Percentiles rank a stretch among this genome's conserved stretches.
phyloP scores from a whole-genome alignment of 1,139 yeast genomes.

The Debaryomyces udenii region DNA sequence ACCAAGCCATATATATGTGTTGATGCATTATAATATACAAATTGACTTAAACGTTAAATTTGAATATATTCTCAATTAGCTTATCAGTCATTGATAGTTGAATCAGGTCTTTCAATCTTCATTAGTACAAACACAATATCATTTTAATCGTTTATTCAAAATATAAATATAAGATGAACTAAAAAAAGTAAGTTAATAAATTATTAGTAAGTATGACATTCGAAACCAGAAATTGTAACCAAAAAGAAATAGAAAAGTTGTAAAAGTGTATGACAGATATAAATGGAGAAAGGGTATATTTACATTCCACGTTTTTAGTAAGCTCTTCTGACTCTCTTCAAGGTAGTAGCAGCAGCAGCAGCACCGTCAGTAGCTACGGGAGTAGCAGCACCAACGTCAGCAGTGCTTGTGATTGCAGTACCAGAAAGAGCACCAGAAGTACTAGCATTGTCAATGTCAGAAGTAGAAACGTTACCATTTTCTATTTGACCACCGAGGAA shows the following conservation, averaged over 20 bases:
- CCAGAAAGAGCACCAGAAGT: constrained; percentile 24
- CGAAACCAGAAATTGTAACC: constrained; percentile 9
- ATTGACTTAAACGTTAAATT: too few relatives aligned
- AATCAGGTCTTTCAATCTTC: too few relatives aligned
- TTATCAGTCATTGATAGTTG: too few relatives aligned
- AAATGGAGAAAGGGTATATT: constrained; percentile 2
- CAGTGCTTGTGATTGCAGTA: constrained; percentile 12
- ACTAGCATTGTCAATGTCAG: constrained; percentile 32
- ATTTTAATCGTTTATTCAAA: constrained; percentile 4
- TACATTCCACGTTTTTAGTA: constrained; percentile 16
- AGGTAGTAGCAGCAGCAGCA: constrained; percentile 20
- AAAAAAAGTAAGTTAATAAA: constrained; percentile 4
- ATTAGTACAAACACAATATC: too few relatives aligned
- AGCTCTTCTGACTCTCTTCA: constrained; percentile 24
- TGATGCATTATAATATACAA: too few relatives aligned
- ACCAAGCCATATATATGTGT: too few relatives aligned
- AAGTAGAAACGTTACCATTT: constrained; percentile 27
- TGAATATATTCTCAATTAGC: too few relatives aligned
- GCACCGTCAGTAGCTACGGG: constrained; percentile 16
- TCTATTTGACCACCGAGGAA: constrained; percentile 27
- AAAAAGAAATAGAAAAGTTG: constrained; percentile 5
- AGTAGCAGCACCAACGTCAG: constrained; percentile 15
- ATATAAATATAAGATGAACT: constrained; percentile 8
- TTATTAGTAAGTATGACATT: constrained; percentile 4
- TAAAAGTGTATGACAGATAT: constrained; percentile 6